phyloP scores from a whole-genome alignment of 2,329 filamentous ascomycete species.

The Didymella glomerata region DNA sequence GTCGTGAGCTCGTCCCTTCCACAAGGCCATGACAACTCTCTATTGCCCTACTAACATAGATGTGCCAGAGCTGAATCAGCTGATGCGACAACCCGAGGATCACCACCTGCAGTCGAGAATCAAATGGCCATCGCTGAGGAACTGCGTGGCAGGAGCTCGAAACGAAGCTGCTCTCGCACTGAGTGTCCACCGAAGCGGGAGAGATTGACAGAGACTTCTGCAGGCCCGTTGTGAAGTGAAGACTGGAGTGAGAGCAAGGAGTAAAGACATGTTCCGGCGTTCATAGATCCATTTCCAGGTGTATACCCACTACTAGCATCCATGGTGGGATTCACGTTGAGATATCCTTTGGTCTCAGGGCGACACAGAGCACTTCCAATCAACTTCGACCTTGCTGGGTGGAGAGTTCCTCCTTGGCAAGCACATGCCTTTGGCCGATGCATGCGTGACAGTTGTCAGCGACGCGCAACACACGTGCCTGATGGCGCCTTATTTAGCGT shows the following conservation, averaged over 20 bases:
- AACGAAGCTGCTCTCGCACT: conserved; percentile 12
- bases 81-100: neutral
- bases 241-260: neutral
- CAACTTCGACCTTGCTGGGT: neutral
- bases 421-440: neutral
- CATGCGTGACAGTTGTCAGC: conserved; percentile 3
- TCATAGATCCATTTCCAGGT: neutral
- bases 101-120: neutral
- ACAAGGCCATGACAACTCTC: neutral
- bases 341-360: neutral
- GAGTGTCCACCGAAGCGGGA: conserved; percentile 12
- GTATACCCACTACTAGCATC: conserved; percentile 10
- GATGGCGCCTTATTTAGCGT: conserved; percentile 14
- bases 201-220: neutral
- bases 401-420: neutral
- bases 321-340: neutral
- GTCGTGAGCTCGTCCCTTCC: conserved; percentile 28
- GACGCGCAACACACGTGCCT: conserved; percentile 9
- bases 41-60: conserved; percentile 3
- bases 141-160: neutral
- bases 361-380: neutral
- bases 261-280: conserved; percentile 2
- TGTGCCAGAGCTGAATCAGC: neutral
- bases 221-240: neutral
- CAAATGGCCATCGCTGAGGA: conserved; percentile 1